Percentiles rank a stretch among this genome's conserved stretches.
phyloP scores from a whole-genome alignment of 2,329 filamentous ascomycete species.

The Lachnellula subtilissima region DNA sequence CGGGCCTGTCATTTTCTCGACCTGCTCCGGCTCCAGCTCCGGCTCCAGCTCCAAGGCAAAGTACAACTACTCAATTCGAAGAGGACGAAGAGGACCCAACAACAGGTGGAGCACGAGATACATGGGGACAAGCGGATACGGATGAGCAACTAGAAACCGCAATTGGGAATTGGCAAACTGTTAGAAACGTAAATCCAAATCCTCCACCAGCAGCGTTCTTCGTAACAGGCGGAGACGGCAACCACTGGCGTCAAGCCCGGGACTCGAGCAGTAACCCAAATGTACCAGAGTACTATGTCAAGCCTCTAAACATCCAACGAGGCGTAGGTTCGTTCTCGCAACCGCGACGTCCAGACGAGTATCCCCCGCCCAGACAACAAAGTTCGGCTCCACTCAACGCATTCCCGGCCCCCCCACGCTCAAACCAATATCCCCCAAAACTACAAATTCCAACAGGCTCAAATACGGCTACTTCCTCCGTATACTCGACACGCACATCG shows the following conservation, averaged over 20 bases:
- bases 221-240: neutral
- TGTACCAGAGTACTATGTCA: conserved; percentile 13
- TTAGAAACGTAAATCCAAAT: conserved; percentile 8
- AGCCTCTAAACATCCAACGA: conserved; percentile 7
- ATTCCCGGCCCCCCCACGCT: conserved; percentile 8
- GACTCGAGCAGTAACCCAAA: neutral
- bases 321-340: conserved; percentile 23
- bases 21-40: conserved; percentile 7
- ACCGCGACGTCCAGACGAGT: conserved; percentile 16
- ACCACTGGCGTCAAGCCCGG: conserved; percentile 11
- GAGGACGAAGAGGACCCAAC: conserved; percentile 1
- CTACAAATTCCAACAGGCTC: conserved; percentile 1
- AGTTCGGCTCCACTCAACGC: neutral
- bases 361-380: conserved; percentile 5
- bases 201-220: conserved; percentile 5
- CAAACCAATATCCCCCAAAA: conserved; percentile 2
- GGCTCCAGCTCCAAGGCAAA: conserved; percentile 17
- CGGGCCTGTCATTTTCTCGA: conserved; percentile 10
- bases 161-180: conserved; percentile 13
- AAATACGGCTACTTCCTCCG: conserved; percentile 6
- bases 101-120: neutral
- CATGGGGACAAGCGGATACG: neutral
- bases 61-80: conserved; percentile 16
- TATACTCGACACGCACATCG: conserved; percentile 8
- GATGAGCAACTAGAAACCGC: conserved; percentile 8